phyloP scores from a whole-genome alignment of 1,284 basidiomycete species.

The Singerocomus inundabilis region DNA sequence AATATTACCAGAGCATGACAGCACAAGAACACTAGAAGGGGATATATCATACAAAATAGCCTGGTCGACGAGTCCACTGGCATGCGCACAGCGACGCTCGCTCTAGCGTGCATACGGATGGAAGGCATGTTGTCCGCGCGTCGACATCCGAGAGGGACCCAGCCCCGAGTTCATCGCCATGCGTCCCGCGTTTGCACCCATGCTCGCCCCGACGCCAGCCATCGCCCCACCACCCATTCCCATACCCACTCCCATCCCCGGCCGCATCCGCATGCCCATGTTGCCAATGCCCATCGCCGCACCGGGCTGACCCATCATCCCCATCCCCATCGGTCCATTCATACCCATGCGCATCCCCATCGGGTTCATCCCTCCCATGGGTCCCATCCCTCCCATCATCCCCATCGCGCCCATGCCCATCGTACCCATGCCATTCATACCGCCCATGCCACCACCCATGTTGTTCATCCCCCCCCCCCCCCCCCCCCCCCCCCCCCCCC shows the following conservation, averaged over 20 bases:
- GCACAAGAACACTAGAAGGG: conserved; percentile 18
- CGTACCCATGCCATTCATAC: conserved; percentile 28
- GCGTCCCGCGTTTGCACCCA: conserved; percentile 36
- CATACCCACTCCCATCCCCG: conserved; percentile 35
- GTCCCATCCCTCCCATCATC: conserved; percentile 34
- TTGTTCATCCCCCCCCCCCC: conserved; percentile 35
- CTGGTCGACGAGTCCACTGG: neutral
- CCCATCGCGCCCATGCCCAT: conserved; percentile 44
- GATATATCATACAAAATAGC: conserved; percentile 35
- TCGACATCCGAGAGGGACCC: conserved; percentile 53
- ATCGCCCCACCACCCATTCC: conserved; percentile 34
- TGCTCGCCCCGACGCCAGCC: conserved; percentile 34
- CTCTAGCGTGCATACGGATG: conserved; percentile 57
- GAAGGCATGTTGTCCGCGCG: conserved; percentile 57
- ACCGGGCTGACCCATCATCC: conserved; percentile 30
- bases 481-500: no score
- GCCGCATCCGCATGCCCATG: conserved; percentile 34
- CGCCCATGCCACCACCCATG: conserved; percentile 26
- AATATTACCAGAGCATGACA: conserved; percentile 18
- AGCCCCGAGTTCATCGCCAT: conserved; percentile 45
- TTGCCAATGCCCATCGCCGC: conserved; percentile 34
- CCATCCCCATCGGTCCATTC: conserved; percentile 35
- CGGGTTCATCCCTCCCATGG: conserved; percentile 35
- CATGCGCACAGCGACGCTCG: neutral
- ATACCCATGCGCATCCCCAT: conserved; percentile 39